Percentiles rank a stretch among this genome's conserved stretches.
phyloP scores from a whole-genome alignment of 306 rosid species.

The Cyclanthera cordifolia region DNA sequence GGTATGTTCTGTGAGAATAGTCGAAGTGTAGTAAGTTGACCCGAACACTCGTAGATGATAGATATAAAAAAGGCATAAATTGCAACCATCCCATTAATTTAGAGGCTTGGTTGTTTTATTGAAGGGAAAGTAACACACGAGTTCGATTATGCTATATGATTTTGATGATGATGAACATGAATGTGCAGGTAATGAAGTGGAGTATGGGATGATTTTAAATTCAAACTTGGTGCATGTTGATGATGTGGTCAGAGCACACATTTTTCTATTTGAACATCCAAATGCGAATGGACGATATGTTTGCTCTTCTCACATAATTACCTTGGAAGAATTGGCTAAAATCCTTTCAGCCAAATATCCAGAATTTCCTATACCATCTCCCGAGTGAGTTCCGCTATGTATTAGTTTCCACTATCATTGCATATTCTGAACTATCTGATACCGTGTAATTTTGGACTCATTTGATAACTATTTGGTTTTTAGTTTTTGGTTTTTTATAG shows the following conservation, averaged over 20 bases:
- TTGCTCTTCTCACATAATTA: slow-evolving; percentile 30
- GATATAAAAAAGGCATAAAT: neutral
- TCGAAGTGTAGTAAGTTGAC: too few relatives aligned
- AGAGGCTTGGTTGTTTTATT: neutral
- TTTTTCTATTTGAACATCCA: slow-evolving; percentile 40
- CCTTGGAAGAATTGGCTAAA: slow-evolving; percentile 21
- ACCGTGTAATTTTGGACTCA: too few relatives aligned
- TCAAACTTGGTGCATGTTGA: slow-evolving; percentile 37
- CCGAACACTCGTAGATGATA: too few relatives aligned
- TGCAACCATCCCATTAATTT: neutral
- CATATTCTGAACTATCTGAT: neutral
- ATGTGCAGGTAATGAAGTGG: slow-evolving; percentile 26
- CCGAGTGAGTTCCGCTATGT: slow-evolving; percentile 31
- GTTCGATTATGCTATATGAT: neutral
- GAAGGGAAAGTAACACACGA: neutral
- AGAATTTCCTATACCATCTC: slow-evolving; percentile 26
- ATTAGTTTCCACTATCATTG: neutral
- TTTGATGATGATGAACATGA: neutral
- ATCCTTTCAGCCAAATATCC: slow-evolving; percentile 32
- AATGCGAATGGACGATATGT: slow-evolving; percentile 40
- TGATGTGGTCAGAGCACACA: slow-evolving; percentile 45
- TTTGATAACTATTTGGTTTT: too few relatives aligned
- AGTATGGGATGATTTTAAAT: slow-evolving; percentile 15
- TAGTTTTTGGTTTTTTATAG: too few relatives aligned
- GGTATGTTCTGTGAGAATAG: too few relatives aligned